These are phyloP conservation scores for Omphalotus guepiniiformis DNA, from an alignment of 768 basidiomycete species.

Conservation along the genomic window DNA sequence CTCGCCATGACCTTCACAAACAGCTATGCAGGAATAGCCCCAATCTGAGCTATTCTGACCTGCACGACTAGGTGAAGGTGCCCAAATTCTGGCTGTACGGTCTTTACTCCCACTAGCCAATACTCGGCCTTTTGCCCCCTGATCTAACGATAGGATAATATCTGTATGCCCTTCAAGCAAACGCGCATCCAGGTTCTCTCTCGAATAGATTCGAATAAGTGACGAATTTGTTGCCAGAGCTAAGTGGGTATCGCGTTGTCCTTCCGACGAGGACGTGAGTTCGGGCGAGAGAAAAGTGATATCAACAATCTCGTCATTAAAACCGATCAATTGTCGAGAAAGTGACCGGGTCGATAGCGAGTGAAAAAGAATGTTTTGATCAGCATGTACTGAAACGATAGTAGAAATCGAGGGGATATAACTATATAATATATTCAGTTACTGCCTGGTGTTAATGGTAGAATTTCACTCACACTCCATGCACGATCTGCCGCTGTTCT, in stretches of 20 bases:
- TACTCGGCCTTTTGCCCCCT: slow-evolving; percentile 57
- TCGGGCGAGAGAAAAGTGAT: slow-evolving; percentile 63
- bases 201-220: slow-evolving; percentile 85
- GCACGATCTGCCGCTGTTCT: slow-evolving; percentile 79
- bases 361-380: slow-evolving; percentile 95
- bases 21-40: slow-evolving; percentile 73
- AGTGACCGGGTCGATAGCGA: slow-evolving; percentile 64
- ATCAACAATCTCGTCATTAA: slow-evolving; percentile 98
- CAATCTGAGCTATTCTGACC: slow-evolving; percentile 23
- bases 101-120: slow-evolving; percentile 95
- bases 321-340: slow-evolving; percentile 85
- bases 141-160: slow-evolving; percentile 84
- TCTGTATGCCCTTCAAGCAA: slow-evolving; percentile 87
- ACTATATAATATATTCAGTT: slow-evolving; percentile 35
- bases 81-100: slow-evolving; percentile 84
- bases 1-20: slow-evolving; percentile 93
- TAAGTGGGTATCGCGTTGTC: slow-evolving; percentile 59
- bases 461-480: slow-evolving; percentile 64
- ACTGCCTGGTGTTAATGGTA: slow-evolving; percentile 2
- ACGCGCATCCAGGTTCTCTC: slow-evolving; percentile 72
- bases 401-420: slow-evolving; percentile 62
- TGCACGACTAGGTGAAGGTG: slow-evolving; percentile 25
- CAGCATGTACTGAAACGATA: slow-evolving; percentile 83
- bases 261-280: slow-evolving; percentile 15
- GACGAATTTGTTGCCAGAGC: slow-evolving; percentile 98